Base-by-base conservation (phyloP, 2,329 filamentous ascomycete genomes). In the Fonsecaea monophora region DNA sequence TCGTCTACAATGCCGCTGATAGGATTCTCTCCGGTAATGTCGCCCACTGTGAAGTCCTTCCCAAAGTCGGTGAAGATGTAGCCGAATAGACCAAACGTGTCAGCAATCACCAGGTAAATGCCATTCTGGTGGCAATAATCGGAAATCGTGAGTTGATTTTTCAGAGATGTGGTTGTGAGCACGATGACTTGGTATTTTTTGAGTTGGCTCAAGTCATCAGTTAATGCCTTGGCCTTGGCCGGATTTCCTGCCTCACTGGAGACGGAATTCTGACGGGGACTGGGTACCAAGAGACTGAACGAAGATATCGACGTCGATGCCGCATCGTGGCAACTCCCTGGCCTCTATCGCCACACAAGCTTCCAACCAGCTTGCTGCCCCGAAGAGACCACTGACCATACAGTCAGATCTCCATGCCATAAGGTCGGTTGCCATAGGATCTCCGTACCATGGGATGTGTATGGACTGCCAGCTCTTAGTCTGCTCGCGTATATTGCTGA, bases 11-110 rank as follows among this genome's bases (percentile, higher is more conserved):
- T 99, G 30, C 95, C 95, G 75, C 84, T 92, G 37, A 92, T 83
- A 4, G 92, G 90, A 69, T 92, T 92, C 81, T 99, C 95, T 73
- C 95, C 95, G 13, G 91, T 98, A 3, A 93, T 83, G 76, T 99
- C 95, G 71, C 92, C 89, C 62, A 95, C 88, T 4, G 92, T 92
- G 79, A 99, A 99, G 75, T 95, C 92, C 75, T 94, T 89, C 73
- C 95, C 95, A 77, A 99, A 99, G 76, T 99, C 95, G 75, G 94
- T 97, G 82, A 99, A 99, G 73, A 99, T 91, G 71, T 90, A 92
- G 59, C 95, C 95, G 76, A 99, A 99, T 37, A 99, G 86, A 71
- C 95, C 95, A 75, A 92, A 97, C 0, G 92, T 96, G 76, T 97
- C 94, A 7, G 92, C 88, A 64, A 92, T 87, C 58, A 97, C 89